A percentile compares a stretch with the other conserved stretches of the same genome.
Conservation (phyloP, 116 monocot species). For the Cymodocea nodosa region DNA sequence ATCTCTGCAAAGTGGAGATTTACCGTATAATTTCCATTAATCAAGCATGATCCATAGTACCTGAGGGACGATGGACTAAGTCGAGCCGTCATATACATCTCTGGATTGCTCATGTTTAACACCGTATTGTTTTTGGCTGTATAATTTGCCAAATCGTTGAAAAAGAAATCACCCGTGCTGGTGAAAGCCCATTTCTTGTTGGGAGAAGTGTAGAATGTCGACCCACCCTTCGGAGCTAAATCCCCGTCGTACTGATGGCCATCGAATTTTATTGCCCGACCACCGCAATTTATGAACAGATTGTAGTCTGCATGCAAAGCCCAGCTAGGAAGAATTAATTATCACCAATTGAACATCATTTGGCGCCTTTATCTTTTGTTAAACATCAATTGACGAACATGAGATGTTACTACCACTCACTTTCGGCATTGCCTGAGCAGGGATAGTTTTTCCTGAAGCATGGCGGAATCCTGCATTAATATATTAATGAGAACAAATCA, state of each 20-base stretch:
- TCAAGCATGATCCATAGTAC: too few relatives aligned
- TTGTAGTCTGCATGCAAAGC: constrained; percentile 37
- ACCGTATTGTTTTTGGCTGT: constrained; percentile 29
- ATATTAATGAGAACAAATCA: too few relatives aligned
- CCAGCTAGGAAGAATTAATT: neutral
- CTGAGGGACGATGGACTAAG: too few relatives aligned
- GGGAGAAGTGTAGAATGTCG: constrained; percentile 17
- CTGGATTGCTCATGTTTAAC: too few relatives aligned
- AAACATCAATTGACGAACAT: too few relatives aligned
- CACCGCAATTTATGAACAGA: constrained; percentile 75
- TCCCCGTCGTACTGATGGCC: constrained; percentile 43
- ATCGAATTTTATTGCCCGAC: constrained; percentile 20
- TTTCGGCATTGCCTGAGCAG: too few relatives aligned
- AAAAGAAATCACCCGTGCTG: constrained; percentile 46
- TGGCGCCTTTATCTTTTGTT: too few relatives aligned
- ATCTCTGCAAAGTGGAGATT: constrained; percentile 75
- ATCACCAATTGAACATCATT: neutral
- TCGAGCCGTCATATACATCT: too few relatives aligned
- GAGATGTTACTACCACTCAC: too few relatives aligned
- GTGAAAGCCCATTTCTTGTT: constrained; percentile 72
- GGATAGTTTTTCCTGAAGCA: too few relatives aligned
- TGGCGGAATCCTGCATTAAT: too few relatives aligned
- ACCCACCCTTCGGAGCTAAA: constrained; percentile 23
- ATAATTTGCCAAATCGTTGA: constrained; percentile 17
- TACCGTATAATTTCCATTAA: too few relatives aligned